Base-by-base conservation (phyloP, 169 alveolate genomes). In the Eimeria acervulina region DNA sequence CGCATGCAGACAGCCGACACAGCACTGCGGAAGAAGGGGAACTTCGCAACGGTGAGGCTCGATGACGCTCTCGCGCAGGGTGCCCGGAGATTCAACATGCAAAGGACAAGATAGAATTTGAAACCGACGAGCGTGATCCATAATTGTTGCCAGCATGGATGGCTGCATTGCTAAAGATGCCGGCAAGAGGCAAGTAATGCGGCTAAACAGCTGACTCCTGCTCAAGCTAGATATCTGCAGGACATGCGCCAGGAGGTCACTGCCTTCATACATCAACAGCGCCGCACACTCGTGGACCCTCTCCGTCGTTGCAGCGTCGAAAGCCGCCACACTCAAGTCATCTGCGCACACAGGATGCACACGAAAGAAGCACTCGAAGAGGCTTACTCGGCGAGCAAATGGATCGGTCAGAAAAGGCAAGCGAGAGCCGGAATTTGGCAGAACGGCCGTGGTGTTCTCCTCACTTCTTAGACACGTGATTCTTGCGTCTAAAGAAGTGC, bases 231-330 rank as follows among this genome's bases (percentile, higher is more conserved):
- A 87, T 61, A 87, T 87, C 70, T 40, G 81, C 61, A 87, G 81
- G 31, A 40, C 93, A n/a, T 87, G 93, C 44, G 42, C 93, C 83
- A 87, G 38, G 7, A 87, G 93, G 44, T 87, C 93, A 47, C 80
- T 63, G 83, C 81, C 93, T 59, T 63, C 80, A 87, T 87, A 87
- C 93, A 87, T 87, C 66, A 87, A 59, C 44, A 87, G 81, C 63
- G 93, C 36, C 81, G 93, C 78, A 40, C 93, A 87, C 42, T 87
- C 81, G 81, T 87, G 81, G 81, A 87, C 93, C 61, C 93, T 87
- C 61, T 87, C 93, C 36, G 61, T 61, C 44, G 93, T 87, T 38
- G 93, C 93, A 38, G 93, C 23, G 28, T 87, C 93, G 93, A 87
- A 87, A 8, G 93, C 93, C 47, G 93, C 68, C 38, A 72, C 40